phyloP scores from a whole-genome alignment of 257 asterid genomes.

The Rhazya stricta region DNA sequence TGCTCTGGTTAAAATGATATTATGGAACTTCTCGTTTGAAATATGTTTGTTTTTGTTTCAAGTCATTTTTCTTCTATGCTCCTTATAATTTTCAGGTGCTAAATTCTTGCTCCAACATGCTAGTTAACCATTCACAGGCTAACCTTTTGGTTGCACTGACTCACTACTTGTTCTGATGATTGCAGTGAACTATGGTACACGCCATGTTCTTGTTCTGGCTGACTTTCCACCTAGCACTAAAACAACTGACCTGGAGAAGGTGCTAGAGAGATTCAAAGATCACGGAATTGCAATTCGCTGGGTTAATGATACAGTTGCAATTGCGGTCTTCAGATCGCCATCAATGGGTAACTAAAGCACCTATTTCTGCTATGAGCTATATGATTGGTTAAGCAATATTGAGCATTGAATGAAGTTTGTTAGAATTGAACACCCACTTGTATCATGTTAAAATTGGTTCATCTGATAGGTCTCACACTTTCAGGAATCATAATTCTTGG shows the following conservation, averaged over 20 bases:
- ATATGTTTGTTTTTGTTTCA: too few species aligned
- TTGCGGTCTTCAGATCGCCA: conserved; percentile 86
- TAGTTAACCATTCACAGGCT: not conserved
- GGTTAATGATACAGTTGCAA: conserved; percentile 80
- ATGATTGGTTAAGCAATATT: not conserved
- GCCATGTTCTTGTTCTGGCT: conserved; percentile 71
- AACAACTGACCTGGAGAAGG: conserved; percentile 70
- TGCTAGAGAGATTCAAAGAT: conserved; percentile 63
- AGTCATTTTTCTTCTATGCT: not conserved
- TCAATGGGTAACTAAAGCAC: conserved; percentile 46
- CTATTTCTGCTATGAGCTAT: not conserved
- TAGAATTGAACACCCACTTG: not conserved
- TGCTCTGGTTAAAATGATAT: not conserved
- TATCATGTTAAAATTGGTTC: not conserved
- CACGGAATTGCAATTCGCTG: conserved; percentile 66
- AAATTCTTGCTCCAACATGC: not conserved
- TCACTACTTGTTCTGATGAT: conserved; percentile 7
- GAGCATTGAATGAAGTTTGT: not conserved
- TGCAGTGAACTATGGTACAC: conserved; percentile 45
- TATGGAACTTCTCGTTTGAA: not conserved
- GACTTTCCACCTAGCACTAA: conserved; percentile 63
- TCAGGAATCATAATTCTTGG: not conserved
- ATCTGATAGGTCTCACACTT: not conserved
- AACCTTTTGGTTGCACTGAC: not conserved
- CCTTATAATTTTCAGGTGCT: not conserved